Evolutionary conservation across 2,329 filamentous ascomycete genomes (phyloP), one percentile per base, ranked within the genome.

Genomic region (Uncinocarpus reesii): DNA sequence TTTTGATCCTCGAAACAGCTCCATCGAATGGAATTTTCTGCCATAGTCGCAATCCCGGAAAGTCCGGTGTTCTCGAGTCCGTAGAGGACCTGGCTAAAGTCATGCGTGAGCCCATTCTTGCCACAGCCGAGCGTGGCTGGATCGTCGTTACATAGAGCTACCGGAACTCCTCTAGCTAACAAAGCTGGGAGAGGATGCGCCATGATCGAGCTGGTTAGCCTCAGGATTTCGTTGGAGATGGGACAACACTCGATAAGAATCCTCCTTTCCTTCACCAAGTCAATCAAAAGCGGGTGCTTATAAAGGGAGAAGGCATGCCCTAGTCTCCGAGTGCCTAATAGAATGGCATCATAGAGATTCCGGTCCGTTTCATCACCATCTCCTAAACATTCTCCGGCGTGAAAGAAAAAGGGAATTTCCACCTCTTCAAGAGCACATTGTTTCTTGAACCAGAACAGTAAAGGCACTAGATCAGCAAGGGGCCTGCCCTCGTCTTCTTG

Each of bases 71-170:
- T 94, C 51, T 94, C 83, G 78, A 89, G 92, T 0, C 86, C 89
- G 65, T 95, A 87, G n/a, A 95, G 71, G 1, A 85, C 84, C 65
- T 94, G 88, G 85, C 87, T 95, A 65, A 94, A 95, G 67, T 95
- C 88, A 65, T 94, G 86, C 1, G 84, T 92, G 75, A 92, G 81
- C 34, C 86, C 87, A 24, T 81, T 83, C 5, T 76, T 79, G 50
- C 85, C 85, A 59, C 94, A 86, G 7, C 88, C 88, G 3, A 95
- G 73, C 60, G 95, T 86, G 1, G 84, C 85, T 1, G 88, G 88
- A 61, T 95, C 87, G 61, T 95, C 89, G 61, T 95, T 95, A 69
- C 83, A 86, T 7, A 96, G 76, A 10, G 83, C 79, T 59, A 88
- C 90, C 2, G 53, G 42, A 7, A 55, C 51, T 8, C 48, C 47